Evolutionary conservation across 192 early-diverging fungal species (phyloP).

Genomic region (Coemansia sp.): DNA sequence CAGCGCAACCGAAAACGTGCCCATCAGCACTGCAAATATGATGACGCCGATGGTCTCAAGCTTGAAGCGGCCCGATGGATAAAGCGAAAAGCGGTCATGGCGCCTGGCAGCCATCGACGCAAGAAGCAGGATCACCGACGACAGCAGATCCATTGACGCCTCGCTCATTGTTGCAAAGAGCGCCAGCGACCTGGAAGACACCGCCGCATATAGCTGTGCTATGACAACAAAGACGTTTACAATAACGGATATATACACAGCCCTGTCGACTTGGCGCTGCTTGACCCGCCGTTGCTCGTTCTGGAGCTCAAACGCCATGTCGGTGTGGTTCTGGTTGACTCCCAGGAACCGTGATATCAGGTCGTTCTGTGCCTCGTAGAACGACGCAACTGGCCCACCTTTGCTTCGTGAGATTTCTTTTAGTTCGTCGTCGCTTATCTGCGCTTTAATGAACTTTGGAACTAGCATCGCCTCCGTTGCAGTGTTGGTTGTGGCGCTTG

Average conservation of each 20-base stretch:
- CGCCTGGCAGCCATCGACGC: constrained; percentile 62
- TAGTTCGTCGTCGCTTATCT: constrained; percentile 37
- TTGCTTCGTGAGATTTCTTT: constrained; percentile 25
- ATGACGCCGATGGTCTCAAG: constrained; percentile 80
- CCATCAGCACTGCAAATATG: constrained; percentile 78
- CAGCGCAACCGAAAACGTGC: constrained; percentile 67
- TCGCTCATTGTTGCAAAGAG: constrained; percentile 81
- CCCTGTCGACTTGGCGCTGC: constrained; percentile 56
- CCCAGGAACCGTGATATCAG: constrained; percentile 46
- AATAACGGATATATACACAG: constrained; percentile 65
- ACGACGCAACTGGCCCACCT: constrained; percentile 43
- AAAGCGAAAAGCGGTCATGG: constrained; percentile 62
- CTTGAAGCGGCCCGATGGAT: constrained; percentile 73
- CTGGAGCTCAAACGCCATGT: constrained; percentile 42
- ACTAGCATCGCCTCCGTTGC: constrained; percentile 43
- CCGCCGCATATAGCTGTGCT: constrained; percentile 71
- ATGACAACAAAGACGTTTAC: constrained; percentile 69
- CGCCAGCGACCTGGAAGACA: constrained; percentile 69
- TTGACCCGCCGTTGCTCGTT: constrained; percentile 26
- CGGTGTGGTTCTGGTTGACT: constrained; percentile 52
- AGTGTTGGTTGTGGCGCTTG: constrained; percentile 24
- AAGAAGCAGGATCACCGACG: constrained; percentile 63
- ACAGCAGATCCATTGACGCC: constrained; percentile 78
- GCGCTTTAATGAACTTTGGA: constrained; percentile 48
- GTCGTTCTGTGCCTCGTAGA: constrained; percentile 54